Evolutionary conservation across 202 grass and related monocot species (phyloP).

Genomic region (Brachypodium distachyon): DNA sequence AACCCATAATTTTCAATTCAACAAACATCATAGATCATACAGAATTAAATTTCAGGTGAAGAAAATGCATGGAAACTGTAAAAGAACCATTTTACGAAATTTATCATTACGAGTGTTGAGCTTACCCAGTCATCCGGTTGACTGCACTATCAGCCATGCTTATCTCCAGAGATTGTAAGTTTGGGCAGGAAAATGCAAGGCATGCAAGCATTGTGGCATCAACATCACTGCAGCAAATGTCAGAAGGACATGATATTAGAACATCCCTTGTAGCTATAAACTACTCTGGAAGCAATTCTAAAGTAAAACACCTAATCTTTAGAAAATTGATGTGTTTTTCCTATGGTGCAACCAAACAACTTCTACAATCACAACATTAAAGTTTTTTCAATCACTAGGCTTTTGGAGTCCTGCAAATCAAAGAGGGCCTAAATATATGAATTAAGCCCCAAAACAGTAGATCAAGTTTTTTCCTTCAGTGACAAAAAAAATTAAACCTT

Average conservation of each 20-base stretch:
- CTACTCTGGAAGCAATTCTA: too few species aligned
- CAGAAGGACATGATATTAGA: conserved; percentile 25
- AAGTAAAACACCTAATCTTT: too few species aligned
- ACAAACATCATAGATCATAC: background rate
- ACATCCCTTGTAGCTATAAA: too few species aligned
- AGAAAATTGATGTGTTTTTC: too few species aligned
- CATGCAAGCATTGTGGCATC: conserved; percentile 76
- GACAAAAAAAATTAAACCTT: background rate
- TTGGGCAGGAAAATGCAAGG: conserved; percentile 76
- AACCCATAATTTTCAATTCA: background rate
- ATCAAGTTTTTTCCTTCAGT: background rate
- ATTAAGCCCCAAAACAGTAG: background rate
- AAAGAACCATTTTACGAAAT: background rate
- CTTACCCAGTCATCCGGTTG: conserved; percentile 84
- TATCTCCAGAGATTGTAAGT: conserved; percentile 63
- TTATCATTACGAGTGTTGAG: background rate
- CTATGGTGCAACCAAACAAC: too few species aligned
- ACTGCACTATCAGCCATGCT: conserved; percentile 39
- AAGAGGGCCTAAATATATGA: background rate
- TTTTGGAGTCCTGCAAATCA: too few species aligned
- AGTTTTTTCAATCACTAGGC: too few species aligned
- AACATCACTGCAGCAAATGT: conserved; percentile 63
- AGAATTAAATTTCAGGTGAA: background rate
- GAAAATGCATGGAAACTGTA: background rate
- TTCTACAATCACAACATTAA: too few species aligned